Conservation (phyloP, 495 filamentous ascomycete genomes). For the Durotheca rogersii region DNA sequence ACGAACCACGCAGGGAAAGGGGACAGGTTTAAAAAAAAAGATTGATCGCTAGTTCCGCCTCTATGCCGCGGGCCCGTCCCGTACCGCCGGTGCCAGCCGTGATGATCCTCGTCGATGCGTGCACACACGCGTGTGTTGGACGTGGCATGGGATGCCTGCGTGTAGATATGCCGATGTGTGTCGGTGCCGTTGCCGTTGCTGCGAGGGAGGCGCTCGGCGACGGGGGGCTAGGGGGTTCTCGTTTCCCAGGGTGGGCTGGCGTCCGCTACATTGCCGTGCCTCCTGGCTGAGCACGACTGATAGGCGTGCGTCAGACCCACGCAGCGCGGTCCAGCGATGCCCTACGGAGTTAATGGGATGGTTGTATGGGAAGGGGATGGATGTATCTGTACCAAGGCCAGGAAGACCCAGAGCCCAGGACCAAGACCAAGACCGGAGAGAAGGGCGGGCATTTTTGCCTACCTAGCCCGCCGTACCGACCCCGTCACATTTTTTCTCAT, state of each 20-base stretch:
- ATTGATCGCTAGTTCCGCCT: slow-evolving; percentile 8
- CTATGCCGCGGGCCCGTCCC: neutral
- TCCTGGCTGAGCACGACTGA: slow-evolving; percentile 12
- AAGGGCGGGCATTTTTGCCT: too few species aligned
- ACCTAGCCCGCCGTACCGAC: too few species aligned
- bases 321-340: neutral
- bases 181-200: neutral
- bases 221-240: neutral
- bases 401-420: neutral
- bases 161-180: too few species aligned
- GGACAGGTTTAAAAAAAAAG: slow-evolving; percentile 15
- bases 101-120: neutral
- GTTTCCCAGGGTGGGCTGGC: slow-evolving; percentile 25
- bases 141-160: too few species aligned
- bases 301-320: neutral
- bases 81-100: neutral
- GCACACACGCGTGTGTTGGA: too few species aligned
- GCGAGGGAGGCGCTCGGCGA: too few species aligned
- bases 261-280: slow-evolving; percentile 15
- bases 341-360: neutral
- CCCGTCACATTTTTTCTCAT: too few species aligned
- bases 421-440: neutral
- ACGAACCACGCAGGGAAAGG: slow-evolving; percentile 21
- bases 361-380: neutral
- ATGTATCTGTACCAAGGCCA: neutral